Base-by-base conservation (phyloP, 2,329 filamentous ascomycete genomes). In the Aspergillus uvarum region DNA sequence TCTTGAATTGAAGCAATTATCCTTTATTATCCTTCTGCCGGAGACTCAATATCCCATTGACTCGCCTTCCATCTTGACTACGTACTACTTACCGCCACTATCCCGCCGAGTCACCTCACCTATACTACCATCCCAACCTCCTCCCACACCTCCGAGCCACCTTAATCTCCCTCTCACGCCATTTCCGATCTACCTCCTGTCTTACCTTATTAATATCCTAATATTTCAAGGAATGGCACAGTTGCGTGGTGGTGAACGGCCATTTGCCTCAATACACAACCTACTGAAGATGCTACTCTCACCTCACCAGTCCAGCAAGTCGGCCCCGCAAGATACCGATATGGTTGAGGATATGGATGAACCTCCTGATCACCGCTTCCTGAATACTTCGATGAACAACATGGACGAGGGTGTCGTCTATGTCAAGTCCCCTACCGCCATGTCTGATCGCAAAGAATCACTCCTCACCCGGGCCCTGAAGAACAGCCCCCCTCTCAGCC, bases 401-500 rank as follows among this genome's bases (percentile, higher is more conserved):
- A 58, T 67, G 59, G 63, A 71, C 54, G 65, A 71, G 47, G 67
- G 65, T 56, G 60, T 68, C 14, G 62, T 73, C 47, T 84, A 84
- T 68, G 71, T 76, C 58, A 85, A 85, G 67, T 75, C 80, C 10
- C 72, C 76, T 21, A 71, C 76, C 47, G 77, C 79, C 44, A 76
- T 82, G 35, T 79, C 74, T 32, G 82, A 85, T 57, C 85, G 84
- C 54, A 87, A 90, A 67, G 86, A 92, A 70, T 98, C 95, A 14
- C 85, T 99, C 44, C 81, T 99, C 69, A 98, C 95, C 24, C 89
- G 87, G 72, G 94, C 93, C 38, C 85, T 98, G 57, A 87, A 88
- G 75, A 85, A 83, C 69, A 83, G 84, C 53, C 85, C 87, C 1
- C 87, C 89, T 74, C 80, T 72, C 47, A 70, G 68, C 8, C 72